Conservation (phyloP, 1,139 yeast genomes). For the Trichomonascaceae sp. region DNA sequence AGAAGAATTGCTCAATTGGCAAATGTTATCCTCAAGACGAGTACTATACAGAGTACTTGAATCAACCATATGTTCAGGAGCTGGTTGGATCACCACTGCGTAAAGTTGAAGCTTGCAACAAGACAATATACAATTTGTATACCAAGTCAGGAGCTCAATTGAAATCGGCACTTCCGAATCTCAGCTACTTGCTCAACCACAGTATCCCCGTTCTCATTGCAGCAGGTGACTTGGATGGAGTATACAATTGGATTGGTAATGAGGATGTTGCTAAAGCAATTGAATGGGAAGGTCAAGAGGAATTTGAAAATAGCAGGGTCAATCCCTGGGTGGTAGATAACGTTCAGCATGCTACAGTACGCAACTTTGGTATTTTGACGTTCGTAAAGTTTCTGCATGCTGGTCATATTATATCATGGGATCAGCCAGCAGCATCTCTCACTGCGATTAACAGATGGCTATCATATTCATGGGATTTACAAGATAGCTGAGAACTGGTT, state of each 20-base stretch:
- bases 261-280: conserved; percentile 65
- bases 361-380: conserved; percentile 51
- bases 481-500: neutral
- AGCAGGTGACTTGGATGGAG: conserved; percentile 83
- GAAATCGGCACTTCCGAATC: conserved; percentile 47
- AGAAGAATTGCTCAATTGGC: conserved; percentile 14
- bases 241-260: conserved; percentile 84
- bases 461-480: neutral
- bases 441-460: conserved; percentile 65
- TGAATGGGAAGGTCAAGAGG: conserved; percentile 46
- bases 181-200: conserved; percentile 50
- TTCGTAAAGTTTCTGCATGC: conserved; percentile 61
- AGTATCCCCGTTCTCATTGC: conserved; percentile 67
- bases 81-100: conserved; percentile 90
- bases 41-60: conserved; percentile 62
- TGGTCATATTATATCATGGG: conserved; percentile 64
- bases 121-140: conserved; percentile 43
- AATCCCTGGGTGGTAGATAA: conserved; percentile 36
- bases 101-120: conserved; percentile 71
- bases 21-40: conserved; percentile 66
- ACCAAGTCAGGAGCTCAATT: conserved; percentile 34
- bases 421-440: conserved; percentile 57
- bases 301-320: conserved; percentile 24
- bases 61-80: conserved; percentile 59
- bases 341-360: conserved; percentile 50